These are phyloP conservation scores for Globomyces pollinis-pini DNA, from an alignment of 192 early-diverging fungal species.

Conservation along the genomic window DNA sequence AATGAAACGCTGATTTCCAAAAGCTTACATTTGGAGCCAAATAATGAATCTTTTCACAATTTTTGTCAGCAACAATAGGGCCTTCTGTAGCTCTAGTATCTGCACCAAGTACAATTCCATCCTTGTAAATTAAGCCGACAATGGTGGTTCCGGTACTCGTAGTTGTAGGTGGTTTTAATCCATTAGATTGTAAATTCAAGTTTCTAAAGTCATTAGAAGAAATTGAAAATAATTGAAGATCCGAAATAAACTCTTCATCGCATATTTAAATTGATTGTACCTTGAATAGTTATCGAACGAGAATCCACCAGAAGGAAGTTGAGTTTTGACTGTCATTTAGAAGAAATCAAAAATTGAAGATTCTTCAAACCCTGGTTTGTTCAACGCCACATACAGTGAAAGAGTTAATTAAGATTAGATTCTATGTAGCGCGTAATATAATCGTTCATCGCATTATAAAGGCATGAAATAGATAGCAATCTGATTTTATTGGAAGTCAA, in stretches of 20 bases:
- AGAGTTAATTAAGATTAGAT: too few relatives aligned
- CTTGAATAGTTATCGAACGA: slow-evolving; percentile 80
- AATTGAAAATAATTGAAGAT: background rate
- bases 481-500: slow-evolving; percentile 31
- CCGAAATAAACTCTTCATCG: slow-evolving; percentile 7
- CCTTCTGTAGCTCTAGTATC: slow-evolving; percentile 95
- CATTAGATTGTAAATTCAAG: slow-evolving; percentile 64
- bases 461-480: too few relatives aligned
- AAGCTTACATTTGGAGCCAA: slow-evolving; percentile 94
- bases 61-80: slow-evolving; percentile 96
- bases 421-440: too few relatives aligned
- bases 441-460: too few relatives aligned
- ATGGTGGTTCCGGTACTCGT: slow-evolving; percentile 98
- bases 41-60: slow-evolving; percentile 98
- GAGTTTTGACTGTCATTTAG: too few relatives aligned
- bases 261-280: slow-evolving; percentile 33
- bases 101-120: slow-evolving; percentile 89
- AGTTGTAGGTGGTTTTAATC: slow-evolving; percentile 68
- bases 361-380: too few relatives aligned
- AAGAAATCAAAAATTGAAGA: too few relatives aligned
- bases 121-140: slow-evolving; percentile 88
- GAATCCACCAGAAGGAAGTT: too few relatives aligned
- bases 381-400: too few relatives aligned
- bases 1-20: slow-evolving; percentile 53
- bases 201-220: slow-evolving; percentile 50